Evolutionary conservation across 2,329 filamentous ascomycete species (phyloP).

Genomic region (Mariannaea sp.): DNA sequence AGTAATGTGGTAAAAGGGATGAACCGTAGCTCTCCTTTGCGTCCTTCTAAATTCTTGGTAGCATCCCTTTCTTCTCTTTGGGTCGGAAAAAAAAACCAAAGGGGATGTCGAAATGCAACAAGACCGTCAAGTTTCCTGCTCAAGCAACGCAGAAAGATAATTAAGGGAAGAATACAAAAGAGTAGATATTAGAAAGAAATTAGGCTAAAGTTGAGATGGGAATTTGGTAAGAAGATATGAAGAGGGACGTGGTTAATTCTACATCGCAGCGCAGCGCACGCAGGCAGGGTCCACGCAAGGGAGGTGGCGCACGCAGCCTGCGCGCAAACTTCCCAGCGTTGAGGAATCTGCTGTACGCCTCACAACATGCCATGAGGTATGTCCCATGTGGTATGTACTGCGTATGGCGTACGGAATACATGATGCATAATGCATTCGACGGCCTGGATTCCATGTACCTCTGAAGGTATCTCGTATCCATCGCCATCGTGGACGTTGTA

Average conservation of each 20-base stretch:
- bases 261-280: not conserved
- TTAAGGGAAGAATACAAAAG: too few relatives aligned
- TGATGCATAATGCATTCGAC: too few relatives aligned
- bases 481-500: too few relatives aligned
- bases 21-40: not conserved
- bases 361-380: slow-evolving; percentile 1
- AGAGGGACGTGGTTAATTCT: not conserved
- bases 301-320: slow-evolving; percentile 12
- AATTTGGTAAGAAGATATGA: not conserved
- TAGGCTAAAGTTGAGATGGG: not conserved
- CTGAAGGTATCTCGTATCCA: too few relatives aligned
- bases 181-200: not conserved
- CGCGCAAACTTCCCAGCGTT: not conserved
- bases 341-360: not conserved
- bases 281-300: slow-evolving; percentile 8
- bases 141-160: too few relatives aligned
- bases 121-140: too few relatives aligned
- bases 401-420: too few relatives aligned
- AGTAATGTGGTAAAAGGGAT: slow-evolving; percentile 1
- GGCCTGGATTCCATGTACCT: too few relatives aligned
- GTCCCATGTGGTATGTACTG: too few relatives aligned
- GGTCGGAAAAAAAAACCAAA: not conserved
- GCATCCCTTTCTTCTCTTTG: not conserved
- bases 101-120: not conserved
- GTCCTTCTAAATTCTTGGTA: not conserved